Base-by-base conservation (phyloP, 805 yeast species). In the Jamesozyma rosinii region DNA sequence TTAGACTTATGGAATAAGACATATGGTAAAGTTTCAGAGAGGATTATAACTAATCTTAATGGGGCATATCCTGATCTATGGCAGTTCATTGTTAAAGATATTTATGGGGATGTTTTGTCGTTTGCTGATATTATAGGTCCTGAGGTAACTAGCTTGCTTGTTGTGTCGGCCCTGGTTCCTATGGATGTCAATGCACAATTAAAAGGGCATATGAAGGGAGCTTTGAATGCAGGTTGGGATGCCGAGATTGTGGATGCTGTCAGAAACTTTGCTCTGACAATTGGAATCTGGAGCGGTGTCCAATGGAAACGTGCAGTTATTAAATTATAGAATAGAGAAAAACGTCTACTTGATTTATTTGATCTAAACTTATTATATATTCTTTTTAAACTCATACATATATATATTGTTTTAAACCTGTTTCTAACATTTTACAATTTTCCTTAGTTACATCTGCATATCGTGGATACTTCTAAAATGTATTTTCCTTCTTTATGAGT, bases 101-200 rank as follows among this genome's bases (percentile, higher is more conserved):
- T 82, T 15, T 88, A 88, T 56, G 75, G 84, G 0, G 86, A 92
- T 9, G 62, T 88, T 24, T 68, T 88, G 45, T 79, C 92, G 20
- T 81, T 64, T 58, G 71, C 77, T 13, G 80, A 70, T 2, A 70
- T 85, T 1, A 62, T 88, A 20, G 56, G 69, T 5, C 77, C 83
- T 1, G 69, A 67, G 46, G 90, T 84, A 49, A 81, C 95, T 0
- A 77, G 89, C 18, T 57, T 85, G 46, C 79, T 85, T 32, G 76
- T 88, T 2, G 74, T 88, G 17, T 79, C 90, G 1, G 72, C 88
- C 47, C 68, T 88, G 50, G 77, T 88, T 13, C 95, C 96, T 0
- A 95, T 84, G 58, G 94, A 87, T 60, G 95, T 87, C n/a, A 85
- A 83, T 51, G 95, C 95, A 0, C 95, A 88, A 54, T 68, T 88